A percentile compares a stretch with the other conserved stretches of the same genome.
phyloP scores from a whole-genome alignment of 805 yeast species.

The Kazachstania africana region DNA sequence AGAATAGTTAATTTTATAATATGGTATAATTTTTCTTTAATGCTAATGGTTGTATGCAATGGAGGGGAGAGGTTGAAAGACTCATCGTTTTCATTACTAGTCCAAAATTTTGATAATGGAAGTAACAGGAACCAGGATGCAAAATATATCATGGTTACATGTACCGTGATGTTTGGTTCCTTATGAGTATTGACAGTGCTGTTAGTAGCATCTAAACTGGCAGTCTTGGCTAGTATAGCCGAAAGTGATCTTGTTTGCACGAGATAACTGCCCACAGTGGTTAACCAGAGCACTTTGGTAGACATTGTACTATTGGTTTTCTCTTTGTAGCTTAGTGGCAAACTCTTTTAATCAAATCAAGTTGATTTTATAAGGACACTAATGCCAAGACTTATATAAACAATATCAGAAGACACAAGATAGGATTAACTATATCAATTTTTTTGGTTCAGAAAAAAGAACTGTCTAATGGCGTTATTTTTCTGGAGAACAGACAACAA shows the following conservation, averaged over 20 bases:
- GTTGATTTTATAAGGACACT: too few relatives aligned
- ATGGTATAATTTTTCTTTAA: constrained; percentile 1
- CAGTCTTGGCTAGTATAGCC: constrained; percentile 7
- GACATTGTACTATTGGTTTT: background rate
- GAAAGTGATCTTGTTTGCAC: constrained; percentile 21
- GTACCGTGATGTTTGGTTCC: constrained; percentile 6
- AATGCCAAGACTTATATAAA: too few relatives aligned
- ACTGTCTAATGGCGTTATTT: too few relatives aligned
- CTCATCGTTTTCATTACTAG: background rate
- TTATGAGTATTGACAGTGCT: constrained; percentile 2
- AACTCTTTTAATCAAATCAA: too few relatives aligned
- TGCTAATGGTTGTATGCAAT: background rate
- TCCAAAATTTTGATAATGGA: constrained; percentile 13
- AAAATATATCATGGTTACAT: constrained; percentile 17
- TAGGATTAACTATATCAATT: too few relatives aligned
- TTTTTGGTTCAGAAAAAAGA: too few relatives aligned
- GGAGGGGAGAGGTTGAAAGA: background rate
- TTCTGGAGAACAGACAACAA: too few relatives aligned
- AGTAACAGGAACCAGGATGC: constrained; percentile 16
- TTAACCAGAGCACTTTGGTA: constrained; percentile 13
- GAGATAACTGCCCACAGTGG: constrained; percentile 18
- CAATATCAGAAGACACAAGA: too few relatives aligned
- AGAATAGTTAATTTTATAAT: constrained; percentile 10
- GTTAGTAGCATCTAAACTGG: background rate
- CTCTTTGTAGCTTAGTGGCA: too few relatives aligned